A percentile compares a stretch with the other conserved stretches of the same genome.
phyloP scores from a whole-genome alignment of 1,284 basidiomycete species.

The Phylloboletellus chloephorus region DNA sequence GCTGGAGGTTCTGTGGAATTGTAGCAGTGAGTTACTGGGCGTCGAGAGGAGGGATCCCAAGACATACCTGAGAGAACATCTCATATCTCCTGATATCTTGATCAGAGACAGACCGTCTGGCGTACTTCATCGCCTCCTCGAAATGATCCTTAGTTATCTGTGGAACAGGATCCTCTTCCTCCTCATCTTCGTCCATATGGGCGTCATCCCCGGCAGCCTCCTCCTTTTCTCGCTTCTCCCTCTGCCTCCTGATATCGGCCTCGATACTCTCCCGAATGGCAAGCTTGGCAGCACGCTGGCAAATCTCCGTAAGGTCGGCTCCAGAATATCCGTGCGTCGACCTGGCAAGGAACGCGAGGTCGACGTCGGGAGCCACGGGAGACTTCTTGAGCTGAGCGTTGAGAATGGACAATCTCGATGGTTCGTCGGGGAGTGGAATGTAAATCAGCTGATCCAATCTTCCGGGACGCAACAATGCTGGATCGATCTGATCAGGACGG shows the following conservation, averaged over 20 bases:
- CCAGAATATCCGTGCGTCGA: constrained; percentile 97
- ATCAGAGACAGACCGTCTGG: constrained; percentile 88
- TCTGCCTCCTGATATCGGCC: constrained; percentile 75
- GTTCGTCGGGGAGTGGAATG: constrained; percentile 92
- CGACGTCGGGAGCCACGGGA: constrained; percentile 82
- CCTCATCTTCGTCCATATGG: constrained; percentile 72
- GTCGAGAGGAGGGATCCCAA: background rate
- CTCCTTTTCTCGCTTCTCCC: constrained; percentile 81
- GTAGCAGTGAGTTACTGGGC: background rate
- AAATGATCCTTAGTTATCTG: constrained; percentile 93
- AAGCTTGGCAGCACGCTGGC: constrained; percentile 95
- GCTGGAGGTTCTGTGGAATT: constrained; percentile 68
- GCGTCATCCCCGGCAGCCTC: constrained; percentile 52
- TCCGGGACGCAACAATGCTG: constrained; percentile 95
- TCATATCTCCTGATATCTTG: constrained; percentile 94
- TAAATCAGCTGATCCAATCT: constrained; percentile 96
- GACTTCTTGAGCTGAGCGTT: constrained; percentile 90
- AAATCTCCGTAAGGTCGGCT: constrained; percentile 98
- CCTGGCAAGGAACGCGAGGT: constrained; percentile 86
- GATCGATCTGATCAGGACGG: constrained; percentile 98
- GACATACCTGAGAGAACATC: constrained; percentile 75
- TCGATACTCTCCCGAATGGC: constrained; percentile 96
- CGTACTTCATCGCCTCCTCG: constrained; percentile 96
- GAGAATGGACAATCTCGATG: constrained; percentile 88
- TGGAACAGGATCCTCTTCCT: constrained; percentile 92